These are phyloP conservation scores for Fusarium heterosporum DNA, from an alignment of 2,329 filamentous ascomycete species.

Conservation along the genomic window DNA sequence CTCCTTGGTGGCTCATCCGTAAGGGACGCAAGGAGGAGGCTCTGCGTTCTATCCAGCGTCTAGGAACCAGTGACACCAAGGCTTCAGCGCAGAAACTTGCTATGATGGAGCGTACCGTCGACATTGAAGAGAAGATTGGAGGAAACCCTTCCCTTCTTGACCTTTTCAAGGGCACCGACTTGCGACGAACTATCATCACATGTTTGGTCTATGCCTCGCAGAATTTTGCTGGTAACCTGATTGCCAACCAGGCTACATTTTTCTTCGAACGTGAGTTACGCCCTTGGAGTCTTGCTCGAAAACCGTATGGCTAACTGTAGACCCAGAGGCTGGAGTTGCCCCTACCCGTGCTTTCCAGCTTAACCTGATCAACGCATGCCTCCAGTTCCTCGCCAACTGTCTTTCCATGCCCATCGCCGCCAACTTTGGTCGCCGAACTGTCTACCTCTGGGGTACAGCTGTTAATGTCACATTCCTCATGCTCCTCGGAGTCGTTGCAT, in stretches of 20 bases:
- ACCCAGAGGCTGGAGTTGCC: constrained; percentile 68
- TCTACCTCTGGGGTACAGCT: constrained; percentile 71
- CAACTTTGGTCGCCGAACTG: constrained; percentile 71
- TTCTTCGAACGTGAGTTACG: constrained; percentile 61
- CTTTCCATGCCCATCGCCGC: constrained; percentile 74
- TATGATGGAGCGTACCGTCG: constrained; percentile 68
- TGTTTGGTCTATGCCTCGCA: constrained; percentile 69
- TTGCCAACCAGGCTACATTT: constrained; percentile 71
- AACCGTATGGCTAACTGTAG: neutral
- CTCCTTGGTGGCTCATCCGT: constrained; percentile 66
- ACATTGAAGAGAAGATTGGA: constrained; percentile 59
- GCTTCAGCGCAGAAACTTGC: constrained; percentile 57
- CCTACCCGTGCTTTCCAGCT: constrained; percentile 68
- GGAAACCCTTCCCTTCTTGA: constrained; percentile 62
- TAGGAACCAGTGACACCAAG: constrained; percentile 51
- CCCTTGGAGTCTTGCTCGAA: rapidly evolving
- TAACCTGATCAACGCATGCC: constrained; percentile 72
- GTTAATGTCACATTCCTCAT: constrained; percentile 66
- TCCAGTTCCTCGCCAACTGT: constrained; percentile 72
- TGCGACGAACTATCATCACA: constrained; percentile 65
- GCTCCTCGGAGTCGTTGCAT: constrained; percentile 69
- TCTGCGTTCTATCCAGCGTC: constrained; percentile 58
- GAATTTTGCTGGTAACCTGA: constrained; percentile 70
- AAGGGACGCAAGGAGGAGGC: constrained; percentile 59
- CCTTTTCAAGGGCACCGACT: constrained; percentile 65